Evolutionary conservation across 2,329 filamentous ascomycete genomes (phyloP), one percentile per base, ranked within the genome.

Genomic region (Fusarium musae): DNA sequence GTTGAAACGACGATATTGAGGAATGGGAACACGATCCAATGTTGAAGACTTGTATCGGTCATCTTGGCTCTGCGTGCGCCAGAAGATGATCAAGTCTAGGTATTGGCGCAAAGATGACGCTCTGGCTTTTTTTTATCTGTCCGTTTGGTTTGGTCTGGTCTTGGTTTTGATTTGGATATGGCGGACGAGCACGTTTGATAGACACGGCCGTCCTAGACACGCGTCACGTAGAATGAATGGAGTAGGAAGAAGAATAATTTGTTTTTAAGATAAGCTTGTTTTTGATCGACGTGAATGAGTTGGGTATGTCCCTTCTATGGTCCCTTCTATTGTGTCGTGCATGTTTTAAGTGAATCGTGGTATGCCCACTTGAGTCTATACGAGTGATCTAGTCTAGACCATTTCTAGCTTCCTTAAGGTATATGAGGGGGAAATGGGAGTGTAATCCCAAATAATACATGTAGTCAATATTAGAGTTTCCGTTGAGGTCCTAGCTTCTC

Each of bases 401-500:
- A 34, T 34, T 61, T 37, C 40, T 57, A 53, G n/a, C 34, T 46
- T 49, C 49, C 59, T 40, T 47, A 44, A n/a, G 19, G 40, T 30
- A 34, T 32, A 44, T 32, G 37, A 13, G 8, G 44, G 30, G 28
- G 16, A 9, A 16, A 21, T 21, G 19, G 13, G 13, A 8, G 26
- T 21, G 11, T n/a, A 47, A 30, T 30, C 19, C 19, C 12, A 47
- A 42, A 28, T 21, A 40, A 21, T 36, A 43, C 44, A 26, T 26
- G 21, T 63, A 59, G 36, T n/a, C 12, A 40, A 32, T 37, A 21
- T 63, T 43, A 78, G 21, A 74, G 67, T 43, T 57, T 74, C 36
- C 60, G 69, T 32, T 61, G 65, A 15, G 59, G 61, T 30, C 71
- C 75, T 11, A 83, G 69, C 59, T 78, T 78, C 77, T 88, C 85